Conservation (phyloP, 1,284 basidiomycete genomes). For the Mycosarcoma maydis region DNA sequence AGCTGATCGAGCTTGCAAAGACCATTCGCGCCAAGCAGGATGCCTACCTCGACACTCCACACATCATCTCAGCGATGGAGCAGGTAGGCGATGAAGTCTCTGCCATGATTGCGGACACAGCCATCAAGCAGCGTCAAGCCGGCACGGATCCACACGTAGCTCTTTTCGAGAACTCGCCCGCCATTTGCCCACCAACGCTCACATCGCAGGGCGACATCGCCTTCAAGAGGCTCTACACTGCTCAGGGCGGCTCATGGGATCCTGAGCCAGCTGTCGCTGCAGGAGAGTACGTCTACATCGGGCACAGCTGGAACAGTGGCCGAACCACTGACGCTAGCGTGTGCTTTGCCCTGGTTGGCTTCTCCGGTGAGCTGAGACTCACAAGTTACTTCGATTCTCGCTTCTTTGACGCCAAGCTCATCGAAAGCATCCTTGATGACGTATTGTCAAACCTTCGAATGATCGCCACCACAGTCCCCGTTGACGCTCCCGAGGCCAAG, state of each 20-base stretch:
- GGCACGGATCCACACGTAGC: constrained; percentile 17
- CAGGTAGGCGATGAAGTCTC: constrained; percentile 12
- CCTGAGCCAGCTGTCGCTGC: constrained; percentile 6
- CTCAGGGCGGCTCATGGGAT: constrained; percentile 13
- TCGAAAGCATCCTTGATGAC: constrained; percentile 24
- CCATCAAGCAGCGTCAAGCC: constrained; percentile 9
- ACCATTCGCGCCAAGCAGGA: constrained; percentile 27
- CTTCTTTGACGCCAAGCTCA: constrained; percentile 28
- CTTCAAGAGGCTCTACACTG: constrained; percentile 19
- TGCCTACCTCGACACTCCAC: constrained; percentile 14
- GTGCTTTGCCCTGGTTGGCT: constrained; percentile 25
- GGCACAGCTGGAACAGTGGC: constrained; percentile 4
- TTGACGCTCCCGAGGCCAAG: constrained; percentile 15
- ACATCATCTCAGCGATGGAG: constrained; percentile 24
- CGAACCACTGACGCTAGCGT: constrained; percentile 29
- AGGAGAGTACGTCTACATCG: constrained; percentile 9
- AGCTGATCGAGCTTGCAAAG: constrained; percentile 20
- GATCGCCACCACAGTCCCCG: constrained; percentile 3
- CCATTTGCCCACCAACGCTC: constrained; percentile 22
- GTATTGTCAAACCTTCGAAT: constrained; percentile 12
- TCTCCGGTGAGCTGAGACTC: constrained; percentile 13
- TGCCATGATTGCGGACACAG: constrained; percentile 8
- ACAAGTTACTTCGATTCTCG: constrained; percentile 29
- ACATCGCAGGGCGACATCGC: constrained; percentile 25
- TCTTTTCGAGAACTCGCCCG: constrained; percentile 24